Base-by-base conservation (phyloP, 306 rosid species). In the Vicia villosa region DNA sequence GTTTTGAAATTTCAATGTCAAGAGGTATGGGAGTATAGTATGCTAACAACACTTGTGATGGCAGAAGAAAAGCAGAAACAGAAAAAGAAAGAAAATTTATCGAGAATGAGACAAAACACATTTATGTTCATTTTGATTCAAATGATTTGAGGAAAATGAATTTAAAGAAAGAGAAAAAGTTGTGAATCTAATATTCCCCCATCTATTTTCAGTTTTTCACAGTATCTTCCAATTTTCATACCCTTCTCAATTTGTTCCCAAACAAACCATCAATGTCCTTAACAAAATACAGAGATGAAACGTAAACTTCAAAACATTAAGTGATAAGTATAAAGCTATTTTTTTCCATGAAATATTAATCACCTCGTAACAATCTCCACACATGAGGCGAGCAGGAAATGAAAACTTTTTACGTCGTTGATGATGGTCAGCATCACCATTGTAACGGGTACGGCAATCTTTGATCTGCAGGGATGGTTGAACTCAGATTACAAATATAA, bases 331-430 rank as follows among this genome's bases (percentile, higher is more conserved):
- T 15, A n/a, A 58, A 66, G 10, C 42, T 73, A 34, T 9, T 16
- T 34, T 26, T 34, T 66, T 45, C 26, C 22, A 56, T 24, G 47
- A 56, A 77, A 63, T 42, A 65, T 22, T 22, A 59, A 77, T 76
- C 77, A 94, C 99, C 97, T 94, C 99, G 50, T 76, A 94, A 78
- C 99, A 94, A 51, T 94, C 99, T 77, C 92, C 99, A 77, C 96
- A 94, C 21, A 94, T 75, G 68, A 94, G 97, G 42, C 91, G 95
- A 59, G 99, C 99, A 49, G 99, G 99, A 80, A 94, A 94, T 11
- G 91, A 66, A 54, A 91, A 91, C 84, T 91, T 94, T 57, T 91
- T 94, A 40, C 95, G 96, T 43, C 91, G 92, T 69, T 85, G 96
- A 81, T 94, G 99, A 77, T 89, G 96, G 42, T 89, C 97, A 6